phyloP scores from a whole-genome alignment of 805 yeast species.

The Pichia membranifaciens region DNA sequence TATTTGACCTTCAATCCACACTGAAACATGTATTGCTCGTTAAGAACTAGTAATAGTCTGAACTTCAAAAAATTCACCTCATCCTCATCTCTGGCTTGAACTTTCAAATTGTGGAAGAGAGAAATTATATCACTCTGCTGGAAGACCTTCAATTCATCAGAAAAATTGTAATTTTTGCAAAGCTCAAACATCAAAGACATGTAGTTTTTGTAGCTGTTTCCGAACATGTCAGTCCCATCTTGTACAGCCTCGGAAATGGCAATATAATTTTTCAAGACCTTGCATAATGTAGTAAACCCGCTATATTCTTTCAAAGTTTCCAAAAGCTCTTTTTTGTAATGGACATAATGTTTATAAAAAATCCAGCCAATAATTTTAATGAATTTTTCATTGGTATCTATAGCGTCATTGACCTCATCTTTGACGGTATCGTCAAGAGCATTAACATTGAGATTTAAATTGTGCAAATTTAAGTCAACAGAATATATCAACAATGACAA shows the following conservation, averaged over 20 bases:
- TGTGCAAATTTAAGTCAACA: constrained; percentile 22
- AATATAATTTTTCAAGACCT: constrained; percentile 24
- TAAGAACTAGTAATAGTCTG: constrained; percentile 64
- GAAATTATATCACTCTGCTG: constrained; percentile 32
- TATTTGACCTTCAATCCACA: constrained; percentile 14
- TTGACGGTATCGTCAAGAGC: constrained; percentile 15
- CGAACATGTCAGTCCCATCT: constrained; percentile 25
- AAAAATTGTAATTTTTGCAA: constrained; percentile 44
- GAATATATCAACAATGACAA: constrained; percentile 38
- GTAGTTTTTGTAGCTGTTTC: constrained; percentile 25
- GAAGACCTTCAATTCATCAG: neutral
- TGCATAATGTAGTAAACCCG: constrained; percentile 41
- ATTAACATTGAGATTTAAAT: constrained; percentile 17
- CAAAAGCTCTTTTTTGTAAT: constrained; percentile 28
- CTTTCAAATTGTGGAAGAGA: constrained; percentile 40
- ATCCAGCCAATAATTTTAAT: constrained; percentile 31
- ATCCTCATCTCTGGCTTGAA: constrained; percentile 42
- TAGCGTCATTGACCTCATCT: constrained; percentile 18
- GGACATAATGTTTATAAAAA: constrained; percentile 21
- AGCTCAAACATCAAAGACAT: constrained; percentile 51
- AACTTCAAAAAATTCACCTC: constrained; percentile 62
- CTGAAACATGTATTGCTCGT: constrained; percentile 73
- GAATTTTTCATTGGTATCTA: constrained; percentile 27
- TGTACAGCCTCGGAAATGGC: constrained; percentile 35
- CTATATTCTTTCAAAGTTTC: constrained; percentile 45